These are phyloP conservation scores for Zygotorulaspora danielsina DNA, from an alignment of 805 yeast genomes.

Conservation along the genomic window DNA sequence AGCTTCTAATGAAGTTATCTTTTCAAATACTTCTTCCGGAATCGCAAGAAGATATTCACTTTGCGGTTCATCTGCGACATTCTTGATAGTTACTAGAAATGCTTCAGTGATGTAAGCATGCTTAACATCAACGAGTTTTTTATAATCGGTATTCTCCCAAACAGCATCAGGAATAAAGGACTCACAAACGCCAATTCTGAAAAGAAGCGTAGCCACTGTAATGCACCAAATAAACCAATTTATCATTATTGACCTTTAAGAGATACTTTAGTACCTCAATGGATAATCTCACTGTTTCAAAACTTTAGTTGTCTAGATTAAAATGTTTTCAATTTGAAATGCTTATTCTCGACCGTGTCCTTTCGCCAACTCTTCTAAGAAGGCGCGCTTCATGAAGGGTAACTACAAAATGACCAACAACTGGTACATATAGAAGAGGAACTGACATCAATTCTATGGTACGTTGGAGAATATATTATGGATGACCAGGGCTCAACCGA, in stretches of 20 bases:
- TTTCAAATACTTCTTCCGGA: constrained; percentile 44
- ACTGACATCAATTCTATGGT: not conserved
- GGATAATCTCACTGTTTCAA: not conserved
- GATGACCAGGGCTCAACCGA: constrained; percentile 9
- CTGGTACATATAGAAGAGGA: not conserved
- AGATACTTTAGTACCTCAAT: constrained; percentile 3
- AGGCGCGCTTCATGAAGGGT: constrained; percentile 7
- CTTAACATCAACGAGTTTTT: constrained; percentile 58
- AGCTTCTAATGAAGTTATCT: constrained; percentile 46
- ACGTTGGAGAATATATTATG: not conserved
- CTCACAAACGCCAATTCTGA: constrained; percentile 9
- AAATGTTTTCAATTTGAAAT: not conserved
- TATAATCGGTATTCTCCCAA: constrained; percentile 54
- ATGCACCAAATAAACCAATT: constrained; percentile 13
- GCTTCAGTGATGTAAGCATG: constrained; percentile 64
- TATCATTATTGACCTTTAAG: constrained; percentile 7
- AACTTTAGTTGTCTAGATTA: not conserved
- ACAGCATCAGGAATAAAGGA: constrained; percentile 18
- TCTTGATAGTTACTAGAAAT: constrained; percentile 51
- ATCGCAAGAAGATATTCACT: constrained; percentile 54
- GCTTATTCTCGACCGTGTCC: constrained; percentile 1
- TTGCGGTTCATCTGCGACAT: constrained; percentile 52
- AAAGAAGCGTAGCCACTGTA: constrained; percentile 6
- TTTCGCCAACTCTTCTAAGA: constrained; percentile 2
- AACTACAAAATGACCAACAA: constrained; percentile 1